phyloP scores from a whole-genome alignment of 768 basidiomycete genomes.

The Pisolithus albus region DNA sequence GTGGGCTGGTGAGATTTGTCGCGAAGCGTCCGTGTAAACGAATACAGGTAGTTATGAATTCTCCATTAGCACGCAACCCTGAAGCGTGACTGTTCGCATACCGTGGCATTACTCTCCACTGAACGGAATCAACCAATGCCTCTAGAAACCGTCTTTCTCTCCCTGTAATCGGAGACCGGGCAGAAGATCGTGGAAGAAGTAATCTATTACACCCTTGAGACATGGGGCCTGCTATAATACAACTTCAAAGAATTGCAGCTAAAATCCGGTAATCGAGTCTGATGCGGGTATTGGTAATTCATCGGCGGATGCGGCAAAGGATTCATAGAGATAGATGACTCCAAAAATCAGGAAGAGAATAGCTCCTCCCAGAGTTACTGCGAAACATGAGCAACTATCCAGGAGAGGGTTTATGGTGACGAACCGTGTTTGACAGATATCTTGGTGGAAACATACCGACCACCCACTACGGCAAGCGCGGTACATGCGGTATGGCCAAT shows the following conservation, averaged over 20 bases:
- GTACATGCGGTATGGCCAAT: conserved; percentile 87
- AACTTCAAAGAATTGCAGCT: not conserved
- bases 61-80: too few species aligned
- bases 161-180: too few species aligned
- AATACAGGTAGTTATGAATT: too few species aligned
- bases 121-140: too few species aligned
- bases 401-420: conserved; percentile 22
- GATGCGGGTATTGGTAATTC: conserved; percentile 13
- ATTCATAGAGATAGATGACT: conserved; percentile 68
- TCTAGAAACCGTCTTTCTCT: too few species aligned
- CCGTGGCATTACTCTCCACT: too few species aligned
- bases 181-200: too few species aligned
- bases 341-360: conserved; percentile 80
- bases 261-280: conserved; percentile 5
- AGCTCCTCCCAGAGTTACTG: conserved; percentile 82
- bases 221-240: not conserved
- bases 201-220: too few species aligned
- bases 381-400: not conserved
- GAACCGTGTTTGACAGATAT: conserved; percentile 88
- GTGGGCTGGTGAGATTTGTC: too few species aligned
- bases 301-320: conserved; percentile 28
- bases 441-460: conserved; percentile 86
- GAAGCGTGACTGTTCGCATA: too few species aligned
- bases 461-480: conserved; percentile 85
- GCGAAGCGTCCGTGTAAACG: too few species aligned